Percentiles rank a stretch among this genome's conserved stretches.
Conservation (phyloP, 2,329 filamentous ascomycete genomes). For the Fusarium sp. region DNA sequence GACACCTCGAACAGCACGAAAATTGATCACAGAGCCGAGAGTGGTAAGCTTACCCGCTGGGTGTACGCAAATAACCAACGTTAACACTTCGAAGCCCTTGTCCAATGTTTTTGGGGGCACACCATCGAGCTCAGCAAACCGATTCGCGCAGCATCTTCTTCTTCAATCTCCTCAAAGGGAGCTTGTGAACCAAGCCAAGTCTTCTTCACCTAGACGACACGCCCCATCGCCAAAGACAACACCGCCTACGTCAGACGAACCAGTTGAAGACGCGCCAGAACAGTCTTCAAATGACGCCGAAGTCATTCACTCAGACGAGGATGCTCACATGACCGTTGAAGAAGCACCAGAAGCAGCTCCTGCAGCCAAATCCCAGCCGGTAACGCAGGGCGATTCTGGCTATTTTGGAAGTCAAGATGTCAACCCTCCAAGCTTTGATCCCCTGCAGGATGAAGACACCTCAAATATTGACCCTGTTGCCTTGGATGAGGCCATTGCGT, state of each 20-base stretch:
- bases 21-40: conserved; percentile 69
- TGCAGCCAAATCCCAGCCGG: conserved; percentile 29
- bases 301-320: conserved; percentile 19
- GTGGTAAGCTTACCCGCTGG: conserved; percentile 64
- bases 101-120: conserved; percentile 69
- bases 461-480: conserved; percentile 35
- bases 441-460: conserved; percentile 33
- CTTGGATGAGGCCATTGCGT: conserved; percentile 24
- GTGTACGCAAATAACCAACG: not conserved
- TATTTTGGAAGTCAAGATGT: conserved; percentile 75
- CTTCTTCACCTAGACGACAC: conserved; percentile 49
- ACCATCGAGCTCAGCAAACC: conserved; percentile 65
- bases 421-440: conserved; percentile 41
- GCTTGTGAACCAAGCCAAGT: conserved; percentile 51
- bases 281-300: conserved; percentile 12
- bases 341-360: not conserved
- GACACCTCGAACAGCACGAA: conserved; percentile 79
- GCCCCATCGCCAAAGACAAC: conserved; percentile 48
- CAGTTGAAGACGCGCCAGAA: conserved; percentile 6
- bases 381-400: conserved; percentile 68
- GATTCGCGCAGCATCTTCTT: conserved; percentile 62
- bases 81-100: conserved; percentile 63
- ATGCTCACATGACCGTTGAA: conserved; percentile 15
- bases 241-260: conserved; percentile 19
- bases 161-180: conserved; percentile 65